Percentiles rank a stretch among this genome's conserved stretches.
Evolutionary conservation across 2,329 filamentous ascomycete genomes (phyloP).

Genomic region (Botrytis fabae): DNA sequence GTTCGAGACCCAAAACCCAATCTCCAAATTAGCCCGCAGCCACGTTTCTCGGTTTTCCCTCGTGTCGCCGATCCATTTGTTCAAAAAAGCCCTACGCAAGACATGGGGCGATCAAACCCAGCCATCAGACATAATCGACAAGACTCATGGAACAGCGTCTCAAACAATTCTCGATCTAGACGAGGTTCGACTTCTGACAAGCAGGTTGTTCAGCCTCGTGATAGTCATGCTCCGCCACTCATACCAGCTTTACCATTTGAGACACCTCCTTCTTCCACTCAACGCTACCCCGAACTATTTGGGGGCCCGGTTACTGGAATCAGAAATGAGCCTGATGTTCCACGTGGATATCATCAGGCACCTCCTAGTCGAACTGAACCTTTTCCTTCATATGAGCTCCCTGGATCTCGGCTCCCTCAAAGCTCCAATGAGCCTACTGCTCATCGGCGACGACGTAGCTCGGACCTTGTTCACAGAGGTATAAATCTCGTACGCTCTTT

Average conservation of each 20-base stretch:
- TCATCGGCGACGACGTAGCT: conserved; percentile 39
- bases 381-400: conserved; percentile 45
- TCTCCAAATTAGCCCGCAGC: background rate
- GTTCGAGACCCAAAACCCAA: background rate
- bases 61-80: conserved; percentile 5
- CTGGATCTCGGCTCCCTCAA: conserved; percentile 41
- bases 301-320: conserved; percentile 36
- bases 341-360: conserved; percentile 36
- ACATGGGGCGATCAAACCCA: background rate
- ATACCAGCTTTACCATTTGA: conserved; percentile 36
- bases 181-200: conserved; percentile 16
- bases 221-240: conserved; percentile 15
- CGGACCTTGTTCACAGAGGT: conserved; percentile 54
- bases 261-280: conserved; percentile 53
- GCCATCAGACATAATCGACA: background rate
- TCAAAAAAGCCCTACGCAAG: background rate
- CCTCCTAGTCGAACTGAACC: conserved; percentile 38
- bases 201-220: background rate
- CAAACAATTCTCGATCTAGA: background rate
- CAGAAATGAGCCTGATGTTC: conserved; percentile 33
- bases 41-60: conserved; percentile 14
- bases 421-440: background rate
- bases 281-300: conserved; percentile 53
- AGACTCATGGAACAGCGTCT: background rate
- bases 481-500: conserved; percentile 44